Percentiles rank a stretch among this genome's conserved stretches.
These are phyloP conservation scores for Neurospora sp. DNA, from an alignment of 495 filamentous ascomycete genomes.

Conservation along the genomic window DNA sequence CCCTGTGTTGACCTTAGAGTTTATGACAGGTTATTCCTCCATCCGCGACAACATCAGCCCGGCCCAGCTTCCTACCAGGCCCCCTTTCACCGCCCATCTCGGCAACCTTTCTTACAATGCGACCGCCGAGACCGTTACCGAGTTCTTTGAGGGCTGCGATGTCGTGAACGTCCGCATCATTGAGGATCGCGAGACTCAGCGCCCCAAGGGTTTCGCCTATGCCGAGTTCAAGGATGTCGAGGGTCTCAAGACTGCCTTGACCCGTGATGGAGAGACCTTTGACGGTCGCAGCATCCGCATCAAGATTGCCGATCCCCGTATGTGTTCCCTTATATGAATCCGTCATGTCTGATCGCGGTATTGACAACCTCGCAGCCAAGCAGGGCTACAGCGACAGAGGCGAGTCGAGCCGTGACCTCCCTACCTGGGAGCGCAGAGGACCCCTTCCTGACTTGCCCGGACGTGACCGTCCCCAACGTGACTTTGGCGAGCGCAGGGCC, in stretches of 20 bases:
- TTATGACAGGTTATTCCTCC: conserved; percentile 43
- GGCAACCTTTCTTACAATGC: conserved; percentile 95
- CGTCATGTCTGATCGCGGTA: not conserved
- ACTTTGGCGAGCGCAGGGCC: conserved; percentile 33
- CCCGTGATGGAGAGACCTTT: conserved; percentile 66
- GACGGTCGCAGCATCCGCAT: conserved; percentile 80
- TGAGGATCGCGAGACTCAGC: conserved; percentile 81
- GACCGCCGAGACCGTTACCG: conserved; percentile 64
- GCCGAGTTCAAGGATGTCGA: conserved; percentile 85
- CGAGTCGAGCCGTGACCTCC: conserved; percentile 50
- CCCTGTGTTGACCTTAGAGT: not conserved
- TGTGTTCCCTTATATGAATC: conserved; percentile 4
- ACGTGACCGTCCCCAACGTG: conserved; percentile 39
- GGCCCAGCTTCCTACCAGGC: conserved; percentile 64
- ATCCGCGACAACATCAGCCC: conserved; percentile 65
- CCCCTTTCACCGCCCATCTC: conserved; percentile 89
- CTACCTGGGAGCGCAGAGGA: conserved; percentile 78
- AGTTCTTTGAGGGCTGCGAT: conserved; percentile 76
- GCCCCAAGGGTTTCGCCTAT: conserved; percentile 96
- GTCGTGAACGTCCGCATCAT: conserved; percentile 88
- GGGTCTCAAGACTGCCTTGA: conserved; percentile 83
- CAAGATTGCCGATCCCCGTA: conserved; percentile 46
- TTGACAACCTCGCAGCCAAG: conserved; percentile 52
- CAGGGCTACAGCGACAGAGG: conserved; percentile 40
- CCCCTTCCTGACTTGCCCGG: conserved; percentile 65